Evolutionary conservation across 495 filamentous ascomycete genomes (phyloP).

Genomic region (Rusavskia elegans): DNA sequence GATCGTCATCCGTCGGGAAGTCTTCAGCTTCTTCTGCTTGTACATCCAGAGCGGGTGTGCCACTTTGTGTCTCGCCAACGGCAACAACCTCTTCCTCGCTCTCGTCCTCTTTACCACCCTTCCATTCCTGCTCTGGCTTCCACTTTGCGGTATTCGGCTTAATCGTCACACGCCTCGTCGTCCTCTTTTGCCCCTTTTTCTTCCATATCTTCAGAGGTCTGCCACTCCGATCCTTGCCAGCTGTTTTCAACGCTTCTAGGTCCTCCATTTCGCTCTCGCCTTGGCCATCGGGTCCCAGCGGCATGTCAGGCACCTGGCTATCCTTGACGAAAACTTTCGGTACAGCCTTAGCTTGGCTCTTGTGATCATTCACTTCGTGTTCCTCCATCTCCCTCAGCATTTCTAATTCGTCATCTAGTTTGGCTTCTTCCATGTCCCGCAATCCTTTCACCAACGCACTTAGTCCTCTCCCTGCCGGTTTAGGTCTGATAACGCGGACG

Average conservation of each 20-base stretch:
- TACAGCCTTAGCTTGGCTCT: conserved; percentile 7
- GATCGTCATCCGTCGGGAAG: conserved; percentile 9
- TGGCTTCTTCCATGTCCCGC: conserved; percentile 64
- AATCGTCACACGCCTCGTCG: conserved; percentile 66
- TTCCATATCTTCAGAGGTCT: conserved; percentile 52
- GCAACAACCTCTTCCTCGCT: conserved; percentile 18
- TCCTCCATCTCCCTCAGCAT: conserved; percentile 66
- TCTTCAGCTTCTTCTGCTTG: conserved; percentile 11
- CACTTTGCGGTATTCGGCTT: conserved; percentile 31
- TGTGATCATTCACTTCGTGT: conserved; percentile 20
- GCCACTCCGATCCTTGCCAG: conserved; percentile 18
- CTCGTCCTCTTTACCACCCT: conserved; percentile 12
- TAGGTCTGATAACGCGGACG: conserved; percentile 35
- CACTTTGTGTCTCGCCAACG: conserved; percentile 28
- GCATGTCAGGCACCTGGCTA: conserved; percentile 35
- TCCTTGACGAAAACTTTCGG: conserved; percentile 40
- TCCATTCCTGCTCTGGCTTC: conserved; percentile 16
- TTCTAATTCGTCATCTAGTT: conserved; percentile 63
- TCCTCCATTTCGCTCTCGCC: conserved; percentile 35
- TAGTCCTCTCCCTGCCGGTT: conserved; percentile 54
- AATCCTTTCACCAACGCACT: conserved; percentile 66
- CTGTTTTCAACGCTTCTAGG: conserved; percentile 17
- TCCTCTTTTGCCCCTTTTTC: conserved; percentile 86
- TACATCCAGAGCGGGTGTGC: conserved; percentile 11
- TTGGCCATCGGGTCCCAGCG: conserved; percentile 45